phyloP scores from a whole-genome alignment of 1,139 yeast genomes.

The Suzukiozyma palmioleophila region DNA sequence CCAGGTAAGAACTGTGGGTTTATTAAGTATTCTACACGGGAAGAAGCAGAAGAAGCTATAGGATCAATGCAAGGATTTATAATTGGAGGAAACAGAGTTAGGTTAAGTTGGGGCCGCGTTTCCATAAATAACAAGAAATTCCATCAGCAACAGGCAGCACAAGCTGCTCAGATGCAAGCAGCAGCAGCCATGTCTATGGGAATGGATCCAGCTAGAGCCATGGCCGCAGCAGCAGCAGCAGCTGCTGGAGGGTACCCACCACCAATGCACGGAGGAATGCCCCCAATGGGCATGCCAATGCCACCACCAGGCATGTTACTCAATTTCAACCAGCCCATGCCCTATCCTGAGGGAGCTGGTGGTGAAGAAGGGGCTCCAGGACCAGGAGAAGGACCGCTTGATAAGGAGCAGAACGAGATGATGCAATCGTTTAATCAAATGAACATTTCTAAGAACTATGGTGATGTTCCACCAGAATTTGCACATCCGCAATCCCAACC shows the following conservation, averaged over 20 bases:
- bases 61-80: slow-evolving; percentile 91
- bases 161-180: slow-evolving; percentile 33
- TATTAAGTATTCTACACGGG: slow-evolving; percentile 73
- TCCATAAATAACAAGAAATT: slow-evolving; percentile 29
- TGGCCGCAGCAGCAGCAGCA: slow-evolving; percentile 23
- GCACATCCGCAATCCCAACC: not conserved
- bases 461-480: not conserved
- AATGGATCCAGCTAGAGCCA: slow-evolving; percentile 30
- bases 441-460: slow-evolving; percentile 1
- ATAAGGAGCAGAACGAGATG: not conserved
- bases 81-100: slow-evolving; percentile 77
- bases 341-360: not conserved
- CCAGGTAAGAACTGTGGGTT: slow-evolving; percentile 94
- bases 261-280: slow-evolving; percentile 7
- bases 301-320: slow-evolving; percentile 7
- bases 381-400: not conserved
- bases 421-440: slow-evolving; percentile 2
- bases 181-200: slow-evolving; percentile 36
- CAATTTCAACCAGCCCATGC: slow-evolving; percentile 2
- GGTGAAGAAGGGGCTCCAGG: not conserved
- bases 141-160: slow-evolving; percentile 31
- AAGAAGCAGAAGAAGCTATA: slow-evolving; percentile 87
- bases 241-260: slow-evolving; percentile 20
- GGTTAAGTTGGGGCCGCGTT: slow-evolving; percentile 86
- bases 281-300: slow-evolving; percentile 9